Conservation (phyloP, 257 asterid species). For the Phtheirospermum japonicum region DNA sequence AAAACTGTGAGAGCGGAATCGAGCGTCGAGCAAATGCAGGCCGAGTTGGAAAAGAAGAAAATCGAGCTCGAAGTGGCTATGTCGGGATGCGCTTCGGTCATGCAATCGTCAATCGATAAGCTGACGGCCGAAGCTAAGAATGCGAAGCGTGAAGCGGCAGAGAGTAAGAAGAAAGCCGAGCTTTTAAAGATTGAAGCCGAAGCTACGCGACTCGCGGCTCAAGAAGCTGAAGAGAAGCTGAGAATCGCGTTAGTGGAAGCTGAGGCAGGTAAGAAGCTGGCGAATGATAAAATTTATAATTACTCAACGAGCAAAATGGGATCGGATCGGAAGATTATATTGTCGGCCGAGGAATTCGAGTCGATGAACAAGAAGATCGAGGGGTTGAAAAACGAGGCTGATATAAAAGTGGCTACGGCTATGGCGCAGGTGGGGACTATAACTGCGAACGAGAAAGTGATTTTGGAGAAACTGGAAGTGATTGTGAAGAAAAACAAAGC, state of each 20-base stretch:
- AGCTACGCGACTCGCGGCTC: slow-evolving; percentile 33
- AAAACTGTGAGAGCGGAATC: slow-evolving; percentile 43
- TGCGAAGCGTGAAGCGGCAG: slow-evolving; percentile 45
- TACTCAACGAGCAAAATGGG: slow-evolving; percentile 28
- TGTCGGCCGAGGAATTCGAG: slow-evolving; percentile 47
- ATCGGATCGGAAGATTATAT: slow-evolving; percentile 34
- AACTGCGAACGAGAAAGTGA: slow-evolving; percentile 38
- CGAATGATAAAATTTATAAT: slow-evolving; percentile 41
- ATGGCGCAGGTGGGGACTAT: slow-evolving; percentile 46
- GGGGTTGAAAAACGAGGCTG: slow-evolving; percentile 40
- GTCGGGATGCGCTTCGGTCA: slow-evolving; percentile 31
- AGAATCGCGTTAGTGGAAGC: slow-evolving; percentile 42
- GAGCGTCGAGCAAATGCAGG: slow-evolving; percentile 32
- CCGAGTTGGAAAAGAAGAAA: slow-evolving; percentile 46
- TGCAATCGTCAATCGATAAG: slow-evolving; percentile 37
- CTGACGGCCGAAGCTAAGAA: slow-evolving; percentile 42
- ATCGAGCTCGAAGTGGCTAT: slow-evolving; percentile 44
- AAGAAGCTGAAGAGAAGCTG: slow-evolving; percentile 55
- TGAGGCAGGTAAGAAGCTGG: slow-evolving; percentile 48
- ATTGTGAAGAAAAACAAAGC: slow-evolving; percentile 43
- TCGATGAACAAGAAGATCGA: slow-evolving; percentile 46
- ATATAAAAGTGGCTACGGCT: slow-evolving; percentile 51
- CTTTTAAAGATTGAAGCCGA: slow-evolving; percentile 48
- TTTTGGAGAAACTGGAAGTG: slow-evolving; percentile 38
- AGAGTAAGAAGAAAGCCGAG: slow-evolving; percentile 33